Conservation (phyloP, 352 stramenopile genomes). For the Phytophthora palmivora region DNA sequence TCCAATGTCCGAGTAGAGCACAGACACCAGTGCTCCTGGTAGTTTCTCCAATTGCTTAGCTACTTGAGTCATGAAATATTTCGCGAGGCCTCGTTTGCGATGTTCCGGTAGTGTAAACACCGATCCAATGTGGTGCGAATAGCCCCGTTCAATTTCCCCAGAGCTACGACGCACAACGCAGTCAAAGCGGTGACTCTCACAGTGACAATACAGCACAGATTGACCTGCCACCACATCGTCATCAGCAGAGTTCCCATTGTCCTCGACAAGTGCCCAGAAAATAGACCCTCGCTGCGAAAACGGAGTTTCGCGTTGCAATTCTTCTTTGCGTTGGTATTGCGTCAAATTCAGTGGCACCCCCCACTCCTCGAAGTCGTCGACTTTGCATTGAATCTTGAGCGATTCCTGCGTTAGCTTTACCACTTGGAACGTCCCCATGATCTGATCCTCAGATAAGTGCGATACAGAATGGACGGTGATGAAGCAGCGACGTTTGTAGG, state of each 20-base stretch:
- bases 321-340: constrained; percentile 63
- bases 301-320: constrained; percentile 50
- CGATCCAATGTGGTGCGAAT: constrained; percentile 68
- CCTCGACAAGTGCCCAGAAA: constrained; percentile 73
- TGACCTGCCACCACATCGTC: constrained; percentile 17
- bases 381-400: background rate
- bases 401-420: background rate
- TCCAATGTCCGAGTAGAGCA: constrained; percentile 75
- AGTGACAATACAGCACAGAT: constrained; percentile 54
- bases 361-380: constrained; percentile 54
- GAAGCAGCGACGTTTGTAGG: constrained; percentile 48
- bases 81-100: constrained; percentile 55
- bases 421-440: background rate
- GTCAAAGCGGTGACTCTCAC: constrained; percentile 68
- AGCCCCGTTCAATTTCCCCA: constrained; percentile 49
- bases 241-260: constrained; percentile 23
- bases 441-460: background rate
- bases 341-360: constrained; percentile 39
- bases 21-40: constrained; percentile 45
- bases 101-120: constrained; percentile 68
- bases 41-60: constrained; percentile 38
- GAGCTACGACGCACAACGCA: constrained; percentile 42
- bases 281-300: constrained; percentile 65
- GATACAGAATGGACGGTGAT: constrained; percentile 13
- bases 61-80: constrained; percentile 53